phyloP scores from a whole-genome alignment of 1,284 basidiomycete genomes.

The Amylostereum chailletii region DNA sequence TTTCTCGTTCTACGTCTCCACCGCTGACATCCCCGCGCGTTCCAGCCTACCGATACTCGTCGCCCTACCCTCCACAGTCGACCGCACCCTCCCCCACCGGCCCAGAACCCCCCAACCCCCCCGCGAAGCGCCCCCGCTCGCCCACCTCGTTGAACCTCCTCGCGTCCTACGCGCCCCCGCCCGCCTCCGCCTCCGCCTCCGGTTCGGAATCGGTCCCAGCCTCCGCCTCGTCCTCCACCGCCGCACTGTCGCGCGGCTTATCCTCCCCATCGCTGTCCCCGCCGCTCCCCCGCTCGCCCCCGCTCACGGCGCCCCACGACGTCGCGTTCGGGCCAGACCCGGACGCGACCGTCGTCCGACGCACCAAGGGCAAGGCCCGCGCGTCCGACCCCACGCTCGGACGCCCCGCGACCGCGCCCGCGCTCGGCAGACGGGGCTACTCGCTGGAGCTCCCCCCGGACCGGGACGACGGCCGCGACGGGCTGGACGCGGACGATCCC shows the following conservation, averaged over 20 bases:
- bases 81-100: background rate
- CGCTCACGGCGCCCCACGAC: too few relatives aligned
- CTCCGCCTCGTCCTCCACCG: background rate
- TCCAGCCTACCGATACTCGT: background rate
- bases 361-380: background rate
- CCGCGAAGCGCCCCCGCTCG: conserved; percentile 2
- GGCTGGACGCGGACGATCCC: background rate
- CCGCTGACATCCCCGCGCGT: background rate
- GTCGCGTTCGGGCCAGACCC: too few relatives aligned
- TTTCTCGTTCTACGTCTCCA: background rate
- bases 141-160: conserved; percentile 4
- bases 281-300: too few relatives aligned
- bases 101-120: background rate
- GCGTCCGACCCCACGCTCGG: background rate
- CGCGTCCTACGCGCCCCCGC: background rate
- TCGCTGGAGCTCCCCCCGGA: background rate
- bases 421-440: background rate
- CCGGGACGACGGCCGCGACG: background rate
- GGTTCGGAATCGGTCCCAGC: background rate
- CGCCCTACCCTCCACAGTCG: background rate
- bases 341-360: too few relatives aligned
- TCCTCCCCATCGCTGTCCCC: too few relatives aligned
- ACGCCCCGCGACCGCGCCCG: background rate
- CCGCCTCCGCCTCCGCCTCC: background rate
- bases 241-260: background rate